Evolutionary conservation across 2,329 filamentous ascomycete species (phyloP).

Genomic region (Rachicladosporium sp.): DNA sequence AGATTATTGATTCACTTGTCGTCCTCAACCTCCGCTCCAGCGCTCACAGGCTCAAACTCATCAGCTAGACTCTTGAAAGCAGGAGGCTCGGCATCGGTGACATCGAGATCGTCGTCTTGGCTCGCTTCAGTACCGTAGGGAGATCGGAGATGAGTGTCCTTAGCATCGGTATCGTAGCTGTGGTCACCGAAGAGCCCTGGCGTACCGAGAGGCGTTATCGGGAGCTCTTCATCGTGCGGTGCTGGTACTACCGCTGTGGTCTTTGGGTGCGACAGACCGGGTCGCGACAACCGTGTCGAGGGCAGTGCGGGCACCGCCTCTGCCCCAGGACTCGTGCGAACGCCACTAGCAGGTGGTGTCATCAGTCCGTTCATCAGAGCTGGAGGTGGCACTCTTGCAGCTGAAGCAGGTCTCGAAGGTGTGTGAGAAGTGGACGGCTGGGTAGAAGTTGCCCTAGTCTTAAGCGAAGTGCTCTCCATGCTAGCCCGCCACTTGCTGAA

Average conservation of each 20-base stretch:
- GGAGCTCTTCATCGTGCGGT: constrained; percentile 17
- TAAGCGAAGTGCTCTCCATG: constrained; percentile 28
- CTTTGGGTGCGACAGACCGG: constrained; percentile 5
- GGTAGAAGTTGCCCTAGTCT: constrained; percentile 7
- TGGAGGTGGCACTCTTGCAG: constrained; percentile 36
- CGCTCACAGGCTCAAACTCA: constrained; percentile 9
- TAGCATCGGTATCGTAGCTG: constrained; percentile 49
- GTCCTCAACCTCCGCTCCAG: constrained; percentile 5
- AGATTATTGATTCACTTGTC: too few species aligned
- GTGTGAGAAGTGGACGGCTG: constrained; percentile 37
- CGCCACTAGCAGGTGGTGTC: constrained; percentile 71
- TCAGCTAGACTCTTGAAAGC: constrained; percentile 18
- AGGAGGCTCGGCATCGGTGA: constrained; percentile 11
- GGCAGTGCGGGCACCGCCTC: constrained; percentile 14
- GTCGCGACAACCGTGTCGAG: constrained; percentile 10
- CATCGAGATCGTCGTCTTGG: constrained; percentile 15
- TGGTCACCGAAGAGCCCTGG: constrained; percentile 37
- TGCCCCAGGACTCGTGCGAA: constrained; percentile 48
- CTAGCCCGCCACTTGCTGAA: constrained; percentile 87
- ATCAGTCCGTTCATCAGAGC: constrained; percentile 67
- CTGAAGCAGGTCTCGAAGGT: constrained; percentile 29
- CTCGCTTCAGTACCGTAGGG: constrained; percentile 33
- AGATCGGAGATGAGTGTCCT: constrained; percentile 25
- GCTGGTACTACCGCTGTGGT: constrained; percentile 2
- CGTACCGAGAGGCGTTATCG: constrained; percentile 30